Base-by-base conservation (phyloP, 1,139 yeast genomes). In the Zygosaccharomyces sapae region DNA sequence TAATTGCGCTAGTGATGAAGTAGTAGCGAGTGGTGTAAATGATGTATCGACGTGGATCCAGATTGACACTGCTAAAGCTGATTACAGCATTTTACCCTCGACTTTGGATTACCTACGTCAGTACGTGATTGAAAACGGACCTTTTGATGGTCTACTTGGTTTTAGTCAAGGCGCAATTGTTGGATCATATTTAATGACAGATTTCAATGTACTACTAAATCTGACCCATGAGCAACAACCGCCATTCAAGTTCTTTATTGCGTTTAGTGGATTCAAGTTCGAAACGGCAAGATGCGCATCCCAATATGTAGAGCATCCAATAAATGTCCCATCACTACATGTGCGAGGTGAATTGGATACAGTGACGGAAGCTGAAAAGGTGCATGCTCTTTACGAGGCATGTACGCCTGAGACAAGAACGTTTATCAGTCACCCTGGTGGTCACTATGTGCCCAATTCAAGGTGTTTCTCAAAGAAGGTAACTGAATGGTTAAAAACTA, bases 161-260 rank as follows among this genome's bases (percentile, higher is more conserved):
- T 92, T 92, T 61, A 83, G 94, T 33, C 97, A 92, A 67, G 98
- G 98, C 46, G 94, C 95, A 0, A 95, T 94, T 1, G 69, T 90
- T 59, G 79, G 90, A 0, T 86, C 83, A 2, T 69, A 77, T 12
- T 55, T 80, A 4, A 65, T 77, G 43, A 76, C 78, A 18, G 66
- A 70, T 33, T 63, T 79, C 36, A 61, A 67, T 44, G 58, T 68
- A 13, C 51, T 75, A 6, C 48, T 70, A 19, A 45, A 50, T 8
- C 44, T 65, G 34, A 51, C 61, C 1, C 40, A 41, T n/a, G 57
- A 52, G 4, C 51, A 63, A 33, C 78, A 74, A 46, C 74, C 74
- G 6, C 71, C 76, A 2, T 69, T 87, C 55, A 77, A 83, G 60
- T 90, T 87, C 66, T 86, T 80, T 6, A 73, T 92, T n/a, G 68